These are phyloP conservation scores for Sicyos baderoa DNA, from an alignment of 306 rosid genomes.

Conservation along the genomic window DNA sequence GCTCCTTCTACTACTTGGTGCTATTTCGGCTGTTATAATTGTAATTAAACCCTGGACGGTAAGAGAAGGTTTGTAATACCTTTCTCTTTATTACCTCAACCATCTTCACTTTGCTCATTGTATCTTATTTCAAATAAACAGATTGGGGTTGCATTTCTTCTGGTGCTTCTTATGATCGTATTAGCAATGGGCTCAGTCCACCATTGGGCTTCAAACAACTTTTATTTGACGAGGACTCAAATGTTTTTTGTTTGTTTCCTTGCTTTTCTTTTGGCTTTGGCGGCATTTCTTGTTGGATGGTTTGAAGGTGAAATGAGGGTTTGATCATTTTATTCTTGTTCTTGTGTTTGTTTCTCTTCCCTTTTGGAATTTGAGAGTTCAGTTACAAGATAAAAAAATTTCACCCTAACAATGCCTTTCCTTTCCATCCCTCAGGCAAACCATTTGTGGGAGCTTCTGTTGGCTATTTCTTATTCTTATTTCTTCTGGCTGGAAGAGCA, in stretches of 20 bases:
- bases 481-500: conserved; percentile 96
- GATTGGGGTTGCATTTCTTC: conserved; percentile 90
- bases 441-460: conserved; percentile 99
- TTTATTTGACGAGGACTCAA: conserved; percentile 89
- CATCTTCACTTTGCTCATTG: conserved; percentile 18
- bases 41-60: conserved; percentile 94
- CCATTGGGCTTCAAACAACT: conserved; percentile 98
- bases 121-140: conserved; percentile 28
- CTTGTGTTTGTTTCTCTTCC: neutral
- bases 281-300: conserved; percentile 95
- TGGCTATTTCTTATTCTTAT: conserved; percentile 88
- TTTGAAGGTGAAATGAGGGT: conserved; percentile 60
- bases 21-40: conserved; percentile 84
- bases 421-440: conserved; percentile 39
- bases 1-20: conserved; percentile 84
- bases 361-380: neutral
- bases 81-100: neutral
- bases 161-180: conserved; percentile 88
- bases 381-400: neutral
- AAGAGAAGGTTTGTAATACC: conserved; percentile 24
- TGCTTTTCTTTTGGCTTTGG: conserved; percentile 93
- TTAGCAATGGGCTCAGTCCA: conserved; percentile 90
- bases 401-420: conserved; percentile 10
- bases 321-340: conserved; percentile 13
- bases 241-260: conserved; percentile 87